These are phyloP conservation scores for Adansonia digitata DNA, from an alignment of 345 rosid species.

Conservation along the genomic window DNA sequence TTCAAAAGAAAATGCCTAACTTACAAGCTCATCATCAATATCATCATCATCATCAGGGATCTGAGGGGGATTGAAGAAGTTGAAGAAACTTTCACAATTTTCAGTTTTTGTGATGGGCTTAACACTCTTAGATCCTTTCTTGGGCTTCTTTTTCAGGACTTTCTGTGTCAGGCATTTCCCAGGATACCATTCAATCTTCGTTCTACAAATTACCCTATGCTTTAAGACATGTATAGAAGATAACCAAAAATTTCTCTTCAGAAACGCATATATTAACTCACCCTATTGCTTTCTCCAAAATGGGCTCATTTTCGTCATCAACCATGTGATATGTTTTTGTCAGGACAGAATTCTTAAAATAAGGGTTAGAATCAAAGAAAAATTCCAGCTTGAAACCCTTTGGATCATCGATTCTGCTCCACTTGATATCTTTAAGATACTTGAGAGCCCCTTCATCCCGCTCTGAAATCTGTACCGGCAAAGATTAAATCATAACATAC, in stretches of 20 bases:
- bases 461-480: constrained; percentile 59
- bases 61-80: constrained; percentile 88
- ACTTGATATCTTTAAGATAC: constrained; percentile 82
- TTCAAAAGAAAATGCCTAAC: constrained; percentile 5
- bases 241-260: neutral
- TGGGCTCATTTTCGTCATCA: constrained; percentile 38
- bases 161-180: constrained; percentile 93
- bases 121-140: constrained; percentile 82
- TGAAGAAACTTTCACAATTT: constrained; percentile 89
- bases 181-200: constrained; percentile 91
- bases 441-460: constrained; percentile 92
- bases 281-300: constrained; percentile 63
- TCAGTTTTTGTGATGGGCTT: constrained; percentile 87
- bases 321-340: constrained; percentile 6
- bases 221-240: neutral
- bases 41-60: constrained; percentile 89
- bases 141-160: constrained; percentile 88
- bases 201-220: constrained; percentile 31
- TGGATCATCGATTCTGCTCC: constrained; percentile 73
- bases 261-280: neutral
- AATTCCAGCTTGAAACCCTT: constrained; percentile 98
- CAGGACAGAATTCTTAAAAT: constrained; percentile 49
- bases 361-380: constrained; percentile 77
- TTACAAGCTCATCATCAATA: constrained; percentile 83
- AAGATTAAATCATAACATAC: neutral